Evolutionary conservation across 345 rosid genomes (phyloP), one percentile per base, ranked within the genome.

Genomic region (Gynandropsis gynandra): DNA sequence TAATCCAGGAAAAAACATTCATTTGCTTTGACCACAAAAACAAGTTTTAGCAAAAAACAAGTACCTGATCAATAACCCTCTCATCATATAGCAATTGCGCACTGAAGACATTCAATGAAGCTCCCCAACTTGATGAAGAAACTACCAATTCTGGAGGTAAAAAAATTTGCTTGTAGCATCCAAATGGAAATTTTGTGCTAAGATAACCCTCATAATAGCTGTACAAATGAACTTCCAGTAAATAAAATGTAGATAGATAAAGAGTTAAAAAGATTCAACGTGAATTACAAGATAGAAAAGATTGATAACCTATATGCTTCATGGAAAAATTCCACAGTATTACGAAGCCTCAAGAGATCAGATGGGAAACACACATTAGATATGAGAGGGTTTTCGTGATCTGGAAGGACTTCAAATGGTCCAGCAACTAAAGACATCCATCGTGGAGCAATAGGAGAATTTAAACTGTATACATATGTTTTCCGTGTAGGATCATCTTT

Each of bases 141-240:
- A 87, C 73, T 31, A 72, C 84, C 84, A 92, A 69, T 69, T 87
- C 96, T 50, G 96, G 93, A 67, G 93, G 77, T 52, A 92, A 45
- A 62, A 87, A 92, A 39, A 84, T 78, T 78, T 85, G 98, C 56
- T 89, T 92, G 68, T 92, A 87, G 46, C 85, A 79, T 16, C 90
- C 95, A 76, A 84, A 92, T 40, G 98, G 96, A 68, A 92, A 92
- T 47, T 80, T 80, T 33, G 82, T 76, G 40, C 81, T 80, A 60
- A 92, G 89, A 61, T 92, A 92, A 42, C 81, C 80, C 73, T 92
- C 98, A 67, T 79, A 92, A 69, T 85, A 77, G 65, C 98, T 92
- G 80, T 52, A 54, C 31, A 76, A 69, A 64, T 36, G 63, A 42
- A 47, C 41, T 14, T 43, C 71, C 35, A 42, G 42, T 34, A 52